A percentile compares a stretch with the other conserved stretches of the same genome.
These are phyloP conservation scores for Isabelozyma pseudorhagii DNA, from an alignment of 805 yeast genomes.

Conservation along the genomic window DNA sequence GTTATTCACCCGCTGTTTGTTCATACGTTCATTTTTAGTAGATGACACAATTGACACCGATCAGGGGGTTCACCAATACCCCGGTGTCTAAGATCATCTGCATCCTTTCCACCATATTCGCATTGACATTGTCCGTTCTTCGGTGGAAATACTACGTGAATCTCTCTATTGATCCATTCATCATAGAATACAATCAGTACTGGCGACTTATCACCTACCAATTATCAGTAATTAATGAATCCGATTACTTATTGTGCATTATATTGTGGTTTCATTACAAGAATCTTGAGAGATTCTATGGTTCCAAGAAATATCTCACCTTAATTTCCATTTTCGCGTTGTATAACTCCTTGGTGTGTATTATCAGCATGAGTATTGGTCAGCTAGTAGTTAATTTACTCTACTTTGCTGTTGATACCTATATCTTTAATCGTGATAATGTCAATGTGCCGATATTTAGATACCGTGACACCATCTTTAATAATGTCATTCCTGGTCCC, in stretches of 20 bases:
- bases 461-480: slow-evolving; percentile 27
- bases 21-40: slow-evolving; percentile 1
- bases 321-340: slow-evolving; percentile 40
- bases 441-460: neutral
- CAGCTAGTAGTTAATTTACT: slow-evolving; percentile 26
- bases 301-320: slow-evolving; percentile 52
- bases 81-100: slow-evolving; percentile 43
- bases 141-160: slow-evolving; percentile 42
- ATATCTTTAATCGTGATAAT: slow-evolving; percentile 6
- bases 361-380: slow-evolving; percentile 41
- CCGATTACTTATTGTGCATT: slow-evolving; percentile 48
- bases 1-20: neutral
- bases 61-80: slow-evolving; percentile 38
- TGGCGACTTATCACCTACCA: slow-evolving; percentile 54
- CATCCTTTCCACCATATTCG: slow-evolving; percentile 27
- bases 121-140: slow-evolving; percentile 42
- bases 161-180: slow-evolving; percentile 50
- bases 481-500: slow-evolving; percentile 38
- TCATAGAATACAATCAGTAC: slow-evolving; percentile 52
- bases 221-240: slow-evolving; percentile 53
- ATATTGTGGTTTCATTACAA: slow-evolving; percentile 51
- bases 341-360: slow-evolving; percentile 45
- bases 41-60: slow-evolving; percentile 41
- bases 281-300: slow-evolving; percentile 55
- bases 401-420: slow-evolving; percentile 40